Evolutionary conservation across 495 filamentous ascomycete genomes (phyloP).

Genomic region (Echria macrotheca): DNA sequence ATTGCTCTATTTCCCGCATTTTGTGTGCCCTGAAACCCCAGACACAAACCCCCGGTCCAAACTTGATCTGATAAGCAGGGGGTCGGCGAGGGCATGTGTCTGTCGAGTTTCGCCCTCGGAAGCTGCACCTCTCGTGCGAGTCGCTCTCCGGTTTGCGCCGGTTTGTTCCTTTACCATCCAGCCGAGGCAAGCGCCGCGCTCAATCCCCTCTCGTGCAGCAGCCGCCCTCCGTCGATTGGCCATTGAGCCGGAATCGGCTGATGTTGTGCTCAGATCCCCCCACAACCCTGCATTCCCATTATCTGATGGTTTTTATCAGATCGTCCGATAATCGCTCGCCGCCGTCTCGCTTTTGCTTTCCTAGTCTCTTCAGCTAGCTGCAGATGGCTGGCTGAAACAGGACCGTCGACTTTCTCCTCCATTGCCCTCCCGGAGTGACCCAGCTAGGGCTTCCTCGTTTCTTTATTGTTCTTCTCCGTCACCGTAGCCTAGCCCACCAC

Average conservation of each 20-base stretch:
- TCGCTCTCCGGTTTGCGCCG: neutral
- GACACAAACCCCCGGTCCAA: no score
- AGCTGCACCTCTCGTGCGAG: neutral
- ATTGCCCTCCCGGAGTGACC: no score
- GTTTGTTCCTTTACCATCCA: no score
- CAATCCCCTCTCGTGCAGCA: no score
- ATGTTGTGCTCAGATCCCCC: neutral
- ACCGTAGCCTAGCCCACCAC: neutral
- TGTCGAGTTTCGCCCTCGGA: neutral
- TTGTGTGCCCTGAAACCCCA: no score
- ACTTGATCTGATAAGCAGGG: slow-evolving; percentile 3
- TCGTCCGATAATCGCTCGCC: slow-evolving; percentile 11
- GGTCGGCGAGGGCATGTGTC: slow-evolving; percentile 1
- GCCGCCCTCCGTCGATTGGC: neutral
- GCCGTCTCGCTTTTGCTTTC: neutral
- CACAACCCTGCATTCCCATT: slow-evolving; percentile 7
- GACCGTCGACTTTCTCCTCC: no score
- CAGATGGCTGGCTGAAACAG: no score
- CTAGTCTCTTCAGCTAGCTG: neutral
- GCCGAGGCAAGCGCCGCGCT: no score
- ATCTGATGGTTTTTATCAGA: slow-evolving; percentile 19
- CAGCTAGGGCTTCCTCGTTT: neutral
- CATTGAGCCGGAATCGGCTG: neutral
- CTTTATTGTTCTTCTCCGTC: neutral
- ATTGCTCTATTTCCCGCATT: no score